These are phyloP conservation scores for Marchantia paleacea DNA, from an alignment of 225 moss, liverwort and hornwort genomes.

Conservation along the genomic window DNA sequence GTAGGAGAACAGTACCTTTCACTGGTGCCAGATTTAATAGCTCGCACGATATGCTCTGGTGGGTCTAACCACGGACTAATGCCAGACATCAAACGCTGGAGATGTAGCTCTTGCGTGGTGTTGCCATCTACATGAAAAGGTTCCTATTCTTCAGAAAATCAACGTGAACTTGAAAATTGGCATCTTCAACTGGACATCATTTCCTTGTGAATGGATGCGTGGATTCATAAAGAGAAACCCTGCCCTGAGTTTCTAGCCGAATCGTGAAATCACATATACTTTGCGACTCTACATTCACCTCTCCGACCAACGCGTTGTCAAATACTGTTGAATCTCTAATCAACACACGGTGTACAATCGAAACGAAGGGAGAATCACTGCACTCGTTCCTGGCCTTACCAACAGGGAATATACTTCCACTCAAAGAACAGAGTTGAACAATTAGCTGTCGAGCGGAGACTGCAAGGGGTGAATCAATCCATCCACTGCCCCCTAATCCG, in stretches of 20 bases:
- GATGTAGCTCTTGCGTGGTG: constrained; percentile 89
- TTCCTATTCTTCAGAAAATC: background rate
- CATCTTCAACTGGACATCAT: background rate
- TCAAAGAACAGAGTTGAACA: constrained; percentile 88
- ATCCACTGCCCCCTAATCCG: constrained; percentile 63
- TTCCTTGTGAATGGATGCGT: background rate
- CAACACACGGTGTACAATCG: background rate
- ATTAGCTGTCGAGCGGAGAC: constrained; percentile 95
- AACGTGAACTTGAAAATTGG: background rate
- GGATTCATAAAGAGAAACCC: background rate
- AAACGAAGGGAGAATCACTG: background rate
- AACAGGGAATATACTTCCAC: constrained; percentile 88
- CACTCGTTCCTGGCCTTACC: constrained; percentile 48
- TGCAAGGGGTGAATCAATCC: constrained; percentile 94
- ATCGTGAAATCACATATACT: background rate
- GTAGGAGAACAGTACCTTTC: constrained; percentile 53
- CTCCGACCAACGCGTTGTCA: background rate
- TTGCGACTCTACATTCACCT: background rate
- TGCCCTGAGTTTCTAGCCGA: background rate
- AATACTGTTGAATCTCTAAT: background rate
- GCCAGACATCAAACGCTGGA: constrained; percentile 85
- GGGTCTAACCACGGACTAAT: constrained; percentile 91
- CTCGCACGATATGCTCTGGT: constrained; percentile 73
- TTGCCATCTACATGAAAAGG: constrained; percentile 57
- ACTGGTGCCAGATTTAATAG: constrained; percentile 64